phyloP scores from a whole-genome alignment of 345 rosid species.

The Murraya paniculata region DNA sequence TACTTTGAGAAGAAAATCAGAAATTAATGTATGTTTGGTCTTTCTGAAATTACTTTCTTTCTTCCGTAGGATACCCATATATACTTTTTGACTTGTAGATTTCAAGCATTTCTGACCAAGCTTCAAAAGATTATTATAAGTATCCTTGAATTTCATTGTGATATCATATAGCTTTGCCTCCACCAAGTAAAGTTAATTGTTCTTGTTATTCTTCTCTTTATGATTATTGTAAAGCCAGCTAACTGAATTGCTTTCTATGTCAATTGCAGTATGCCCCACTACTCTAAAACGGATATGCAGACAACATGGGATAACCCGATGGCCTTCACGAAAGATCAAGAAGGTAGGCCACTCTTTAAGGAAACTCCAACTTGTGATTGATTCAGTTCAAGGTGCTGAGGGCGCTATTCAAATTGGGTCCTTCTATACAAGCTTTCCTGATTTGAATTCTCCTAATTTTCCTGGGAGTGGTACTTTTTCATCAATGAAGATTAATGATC shows the following conservation, averaged over 20 bases:
- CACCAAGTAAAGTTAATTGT: constrained; percentile 5
- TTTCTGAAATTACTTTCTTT: background rate
- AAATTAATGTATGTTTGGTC: background rate
- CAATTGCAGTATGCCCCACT: constrained; percentile 89
- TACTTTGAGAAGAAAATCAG: background rate
- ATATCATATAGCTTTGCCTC: background rate
- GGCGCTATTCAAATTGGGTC: constrained; percentile 77
- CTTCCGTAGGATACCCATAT: background rate
- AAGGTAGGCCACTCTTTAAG: constrained; percentile 88
- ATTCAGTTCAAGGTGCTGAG: constrained; percentile 89
- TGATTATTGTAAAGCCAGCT: constrained; percentile 3
- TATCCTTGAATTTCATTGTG: background rate
- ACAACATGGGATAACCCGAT: constrained; percentile 81
- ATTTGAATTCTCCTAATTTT: constrained; percentile 56
- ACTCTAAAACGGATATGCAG: constrained; percentile 96
- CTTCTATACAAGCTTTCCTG: constrained; percentile 84
- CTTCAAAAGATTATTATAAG: background rate
- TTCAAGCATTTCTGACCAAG: background rate
- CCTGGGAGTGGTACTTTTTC: constrained; percentile 40
- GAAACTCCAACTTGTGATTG: constrained; percentile 88
- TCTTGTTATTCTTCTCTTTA: background rate
- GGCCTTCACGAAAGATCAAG: constrained; percentile 98
- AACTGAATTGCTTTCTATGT: constrained; percentile 16
- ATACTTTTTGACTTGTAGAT: background rate
- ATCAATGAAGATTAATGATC: constrained; percentile 27